Base-by-base conservation (phyloP, 148 eudicot genomes). In the Dysphania ambrosioides region DNA sequence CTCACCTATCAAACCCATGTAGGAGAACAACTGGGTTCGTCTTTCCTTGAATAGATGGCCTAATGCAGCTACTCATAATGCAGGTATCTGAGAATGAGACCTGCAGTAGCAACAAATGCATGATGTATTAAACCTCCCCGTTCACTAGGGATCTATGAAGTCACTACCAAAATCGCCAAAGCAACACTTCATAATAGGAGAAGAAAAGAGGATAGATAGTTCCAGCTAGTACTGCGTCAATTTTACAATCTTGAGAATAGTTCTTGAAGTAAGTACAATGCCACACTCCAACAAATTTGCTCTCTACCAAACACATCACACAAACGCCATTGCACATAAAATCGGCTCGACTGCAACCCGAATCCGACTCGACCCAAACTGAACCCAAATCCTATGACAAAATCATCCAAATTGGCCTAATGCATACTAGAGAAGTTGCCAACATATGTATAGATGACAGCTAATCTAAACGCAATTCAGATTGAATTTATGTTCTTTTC, bases 1-100 rank as follows among this genome's bases (percentile, higher is more conserved):
- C 82, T 69, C 60, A 94, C 97, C 98, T 88, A 76, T 95, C 98
- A 72, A 95, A 95, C 38, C 98, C 97, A 68, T 95, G 98, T 65
- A 95, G 90, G 71, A 95, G 97, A 78, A 92, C 90, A 41, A 95
- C 66, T 13, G 98, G 98, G 72, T 79, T 80, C 19, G 77, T 75
- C 24, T 77, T 71, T n/a, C 84, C 84, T 16, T 84, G 84, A 35
- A 66, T 69, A 35, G 44, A 77, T 53, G 98, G 93, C 82, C 87
- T 92, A 68, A 95, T 87, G 75, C 98, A 95, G 82, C 97, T 95
- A 79, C 96, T 95, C 96, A 88, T 81, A 59, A 92, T 79, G 76
- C 80, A 74, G 64, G 68, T 65, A 41, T 84, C 82, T 0, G 89
- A 90, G 60, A 83, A 82, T n/a, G 86, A 73, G 53, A 91, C 89